Percentiles rank a stretch among this genome's conserved stretches.
phyloP scores from a whole-genome alignment of 352 stramenopile genomes.

The Pythium dissotocum region DNA sequence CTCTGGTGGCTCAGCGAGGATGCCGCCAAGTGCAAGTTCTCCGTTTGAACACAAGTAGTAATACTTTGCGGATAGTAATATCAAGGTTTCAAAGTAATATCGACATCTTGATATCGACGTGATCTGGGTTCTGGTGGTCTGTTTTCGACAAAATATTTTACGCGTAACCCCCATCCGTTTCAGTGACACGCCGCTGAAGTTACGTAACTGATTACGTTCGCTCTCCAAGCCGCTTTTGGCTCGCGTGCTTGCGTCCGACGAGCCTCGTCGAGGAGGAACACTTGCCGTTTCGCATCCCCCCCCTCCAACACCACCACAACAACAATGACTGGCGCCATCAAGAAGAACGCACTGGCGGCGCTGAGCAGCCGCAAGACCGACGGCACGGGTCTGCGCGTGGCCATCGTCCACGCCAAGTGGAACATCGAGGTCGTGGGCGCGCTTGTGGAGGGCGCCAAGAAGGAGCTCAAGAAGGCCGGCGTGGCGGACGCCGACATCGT shows the following conservation, averaged over 20 bases:
- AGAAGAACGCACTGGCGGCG: constrained; percentile 70
- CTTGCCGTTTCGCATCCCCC: background rate
- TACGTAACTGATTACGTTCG: constrained; percentile 3
- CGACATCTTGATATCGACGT: constrained; percentile 9
- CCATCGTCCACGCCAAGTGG: constrained; percentile 86
- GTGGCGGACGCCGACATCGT: constrained; percentile 74
- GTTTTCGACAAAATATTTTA: constrained; percentile 1
- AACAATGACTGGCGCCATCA: constrained; percentile 47
- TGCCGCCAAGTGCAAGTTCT: constrained; percentile 25
- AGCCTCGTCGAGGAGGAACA: constrained; percentile 1
- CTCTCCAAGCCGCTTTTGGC: background rate
- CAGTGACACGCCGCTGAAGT: background rate
- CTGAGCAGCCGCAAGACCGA: constrained; percentile 82
- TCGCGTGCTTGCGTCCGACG: background rate
- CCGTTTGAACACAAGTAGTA: constrained; percentile 11
- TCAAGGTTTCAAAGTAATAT: constrained; percentile 4
- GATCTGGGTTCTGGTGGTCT: background rate
- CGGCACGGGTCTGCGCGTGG: constrained; percentile 69
- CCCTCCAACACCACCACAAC: background rate
- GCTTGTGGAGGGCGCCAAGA: constrained; percentile 60
- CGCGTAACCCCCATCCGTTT: constrained; percentile 7
- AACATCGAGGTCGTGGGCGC: constrained; percentile 81
- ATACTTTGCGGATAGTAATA: background rate
- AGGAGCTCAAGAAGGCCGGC: constrained; percentile 62
- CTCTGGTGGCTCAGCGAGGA: constrained; percentile 29